Base-by-base conservation (phyloP, 1,284 basidiomycete species). In the Dichomitus squalens region DNA sequence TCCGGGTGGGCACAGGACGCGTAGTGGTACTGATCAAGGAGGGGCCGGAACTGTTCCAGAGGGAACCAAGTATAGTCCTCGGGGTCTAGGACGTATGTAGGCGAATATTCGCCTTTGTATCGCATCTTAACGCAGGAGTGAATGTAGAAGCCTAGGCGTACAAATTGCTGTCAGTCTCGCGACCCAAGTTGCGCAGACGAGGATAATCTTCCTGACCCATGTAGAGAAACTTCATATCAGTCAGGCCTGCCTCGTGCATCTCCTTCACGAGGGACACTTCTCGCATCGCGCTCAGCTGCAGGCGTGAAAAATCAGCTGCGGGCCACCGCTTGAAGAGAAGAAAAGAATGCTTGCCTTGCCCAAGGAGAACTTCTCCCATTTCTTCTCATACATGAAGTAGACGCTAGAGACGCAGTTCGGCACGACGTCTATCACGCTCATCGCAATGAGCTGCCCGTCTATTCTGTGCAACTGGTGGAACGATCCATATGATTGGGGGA, bases 91-190 rank as follows among this genome's bases (percentile, higher is more conserved):
- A 99, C 80, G 68, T 85, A 93, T 4, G 93, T 95, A 0, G 97
- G 96, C 0, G 78, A 71, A 65, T 96, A 99, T 53, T 96, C 92
- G 23, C 88, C 95, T 73, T 99, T 99, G 76, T 99, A 99, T 58
- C 82, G 81, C 97, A 99, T 99, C 75, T 99, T 99, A 53, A 79
- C 84, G 67, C 96, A 99, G 0, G 88, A 87, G 64, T 96, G 84
- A 50, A 98, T 90, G 73, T 97, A 98, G 72, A 87, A 97, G 3
- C 95, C 95, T 96, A 62, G 16, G 5, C 25, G 49, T 58, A 23
- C 14, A 51, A 18, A 23, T 11, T 2, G 7, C 27, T 18, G 11
- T 47, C 29, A 46, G 11, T 31, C 14, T 7, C 16, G n/a, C 16
- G 25, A 8, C 16, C 7, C 16, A 2, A 27, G n/a, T 16, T 5